Base-by-base conservation (phyloP, 2,329 filamentous ascomycete species). In the Trichoderma guizhouense region DNA sequence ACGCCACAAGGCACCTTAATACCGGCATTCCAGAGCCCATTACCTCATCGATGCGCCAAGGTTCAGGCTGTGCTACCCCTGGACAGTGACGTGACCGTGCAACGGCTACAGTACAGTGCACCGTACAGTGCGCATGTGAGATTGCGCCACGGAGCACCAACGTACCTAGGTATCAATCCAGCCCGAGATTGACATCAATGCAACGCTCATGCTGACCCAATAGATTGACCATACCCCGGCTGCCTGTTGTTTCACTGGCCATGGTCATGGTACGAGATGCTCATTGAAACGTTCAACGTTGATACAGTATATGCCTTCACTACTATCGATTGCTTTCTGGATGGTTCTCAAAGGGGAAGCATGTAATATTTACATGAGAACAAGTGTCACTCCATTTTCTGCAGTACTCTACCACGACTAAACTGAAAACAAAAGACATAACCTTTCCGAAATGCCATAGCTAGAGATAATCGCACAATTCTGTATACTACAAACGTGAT, bases 401-500 rank as follows among this genome's bases (percentile, higher is more conserved):
- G 58, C 28, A 61, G n/a, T 30, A 61, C 57, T 69, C 67, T 69
- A 62, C 39, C 21, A 34, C 39, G 39, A 43, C 30, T 21, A n/a
- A 51, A 28, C 28, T n/a, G n/a, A 43, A 39, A 43, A 67, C 28
- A 62, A 43, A 18, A 60, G 28, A 60, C 57, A 30, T 34, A 18
- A 47, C 47, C 58, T 34, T 69, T 71, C 63, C 68, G 69, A 68
- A 15, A 72, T 72, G 61, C 72, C 72, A 73, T 73, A 74, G 76
- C 69, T 72, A 76, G 75, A 74, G 75, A 55, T 72, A 75, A 76
- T 63, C 73, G 72, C 72, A 73, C 72, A 57, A 65, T 62, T 65
- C 71, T 76, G 74, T 78, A 78, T 79, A 79, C 76, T 64, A 71
- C 68, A 79, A 79, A 72, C 71, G 34, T 51, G 51, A 51, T 24